Base-by-base conservation (phyloP, 441 rosid species). In the Melastoma candidum region DNA sequence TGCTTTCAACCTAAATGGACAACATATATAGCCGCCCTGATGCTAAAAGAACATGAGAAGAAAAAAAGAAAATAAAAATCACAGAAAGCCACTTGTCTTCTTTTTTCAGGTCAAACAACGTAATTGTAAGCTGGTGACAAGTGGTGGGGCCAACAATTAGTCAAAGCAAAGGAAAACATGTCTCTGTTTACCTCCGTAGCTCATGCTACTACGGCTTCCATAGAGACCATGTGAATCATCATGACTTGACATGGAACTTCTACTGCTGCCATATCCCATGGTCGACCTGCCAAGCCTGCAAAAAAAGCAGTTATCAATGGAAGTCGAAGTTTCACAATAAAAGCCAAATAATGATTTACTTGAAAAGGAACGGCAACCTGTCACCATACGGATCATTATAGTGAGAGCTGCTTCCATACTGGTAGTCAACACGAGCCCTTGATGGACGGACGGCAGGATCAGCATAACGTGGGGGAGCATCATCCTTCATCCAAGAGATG, bases 401-500 rank as follows among this genome's bases (percentile, higher is more conserved):
- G 22, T 77, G 88, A 68, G 83, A 71, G 41, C 89, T 70, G 67
- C 79, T 67, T 59, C 76, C 71, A 55, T 77, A 69, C 50, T 92
- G 95, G 65, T 86, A 86, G 71, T 93, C 98, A 66, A 93, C 53
- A 51, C 95, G 92, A 46, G 98, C 77, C 74, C 98, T 93, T 1
- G 95, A 80, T 67, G 79, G 95, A 48, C 95, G 90, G 54, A 74
- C 60, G 57, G 78, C 73, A 0, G 70, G 67, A 39, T 84, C 98
- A 64, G 77, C 85, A 78, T 86, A 88, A 43, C 90, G 85, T 5
- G 85, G 81, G 61, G 98, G 88, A 68, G 72, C 69, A 61, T 85
- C 92, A 76, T 85, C 97, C 98, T 93, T 54, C 60, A 55, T 51
- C 68, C 45, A 1, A 17, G 50, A 47, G 39, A 53, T 26, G 12